Conservation (phyloP, 108 stramenopile genomes). For the Cyclotella kingstonii region DNA sequence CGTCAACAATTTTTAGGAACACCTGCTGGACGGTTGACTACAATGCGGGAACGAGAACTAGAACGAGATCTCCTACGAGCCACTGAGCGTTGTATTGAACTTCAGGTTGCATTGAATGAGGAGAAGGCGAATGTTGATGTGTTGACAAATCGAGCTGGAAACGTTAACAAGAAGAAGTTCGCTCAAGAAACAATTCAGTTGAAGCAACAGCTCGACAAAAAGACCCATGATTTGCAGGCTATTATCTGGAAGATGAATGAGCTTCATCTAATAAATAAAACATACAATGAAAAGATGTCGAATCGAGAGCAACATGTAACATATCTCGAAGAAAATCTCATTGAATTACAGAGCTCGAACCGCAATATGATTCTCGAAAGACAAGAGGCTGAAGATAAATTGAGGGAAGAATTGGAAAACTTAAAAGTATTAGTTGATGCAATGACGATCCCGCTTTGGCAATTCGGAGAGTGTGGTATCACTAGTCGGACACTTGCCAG, state of each 20-base stretch:
- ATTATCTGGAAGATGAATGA: slow-evolving; percentile 90
- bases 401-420: slow-evolving; percentile 60
- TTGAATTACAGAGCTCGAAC: slow-evolving; percentile 67
- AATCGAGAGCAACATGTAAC: slow-evolving; percentile 79
- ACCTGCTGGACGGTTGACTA: slow-evolving; percentile 62
- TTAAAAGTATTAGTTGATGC: slow-evolving; percentile 65
- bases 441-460: slow-evolving; percentile 76
- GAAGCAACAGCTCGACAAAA: slow-evolving; percentile 70
- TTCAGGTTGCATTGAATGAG: slow-evolving; percentile 74
- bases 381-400: slow-evolving; percentile 54
- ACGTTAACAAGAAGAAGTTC: slow-evolving; percentile 58
- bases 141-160: slow-evolving; percentile 52
- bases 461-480: slow-evolving; percentile 63
- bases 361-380: slow-evolving; percentile 58
- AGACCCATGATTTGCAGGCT: slow-evolving; percentile 73
- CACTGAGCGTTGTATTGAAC: slow-evolving; percentile 67
- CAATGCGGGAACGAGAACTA: slow-evolving; percentile 68
- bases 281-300: slow-evolving; percentile 72
- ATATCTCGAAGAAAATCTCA: slow-evolving; percentile 76
- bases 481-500: slow-evolving; percentile 43
- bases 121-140: slow-evolving; percentile 81
- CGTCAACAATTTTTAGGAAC: slow-evolving; percentile 68
- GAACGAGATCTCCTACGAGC: slow-evolving; percentile 65
- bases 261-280: slow-evolving; percentile 83
- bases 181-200: slow-evolving; percentile 66